These are phyloP conservation scores for Trypanosoma platydactyli DNA, from an alignment of 208 protist genomes.

Conservation along the genomic window DNA sequence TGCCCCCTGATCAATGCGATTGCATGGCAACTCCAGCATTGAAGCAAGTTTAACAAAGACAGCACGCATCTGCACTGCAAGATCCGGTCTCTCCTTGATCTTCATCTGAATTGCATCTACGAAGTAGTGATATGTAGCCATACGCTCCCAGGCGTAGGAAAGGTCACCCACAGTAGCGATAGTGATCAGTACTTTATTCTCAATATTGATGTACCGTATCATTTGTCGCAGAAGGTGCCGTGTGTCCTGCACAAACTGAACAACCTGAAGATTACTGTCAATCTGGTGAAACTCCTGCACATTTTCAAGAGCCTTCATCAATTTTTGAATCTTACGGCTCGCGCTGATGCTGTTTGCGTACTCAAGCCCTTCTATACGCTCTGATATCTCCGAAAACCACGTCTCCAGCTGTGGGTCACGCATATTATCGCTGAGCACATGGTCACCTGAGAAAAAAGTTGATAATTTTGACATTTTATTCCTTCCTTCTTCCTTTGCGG, in stretches of 20 bases:
- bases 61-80: slow-evolving; percentile 93
- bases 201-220: slow-evolving; percentile 95
- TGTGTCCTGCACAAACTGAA: slow-evolving; percentile 93
- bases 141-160: slow-evolving; percentile 96
- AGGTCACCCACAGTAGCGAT: slow-evolving; percentile 94
- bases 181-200: slow-evolving; percentile 83
- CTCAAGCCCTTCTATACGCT: slow-evolving; percentile 59
- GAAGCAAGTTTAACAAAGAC: slow-evolving; percentile 97
- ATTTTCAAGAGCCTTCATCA: slow-evolving; percentile 95
- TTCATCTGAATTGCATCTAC: slow-evolving; percentile 93
- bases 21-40: slow-evolving; percentile 94
- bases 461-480: slow-evolving; percentile 70
- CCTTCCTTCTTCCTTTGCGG: slow-evolving; percentile 64
- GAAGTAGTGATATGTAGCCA: slow-evolving; percentile 81
- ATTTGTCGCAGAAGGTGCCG: slow-evolving; percentile 89
- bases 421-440: slow-evolving; percentile 66
- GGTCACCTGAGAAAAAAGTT: slow-evolving; percentile 94
- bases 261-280: slow-evolving; percentile 84
- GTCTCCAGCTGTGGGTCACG: slow-evolving; percentile 91
- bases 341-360: slow-evolving; percentile 72
- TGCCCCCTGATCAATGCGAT: slow-evolving; percentile 91
- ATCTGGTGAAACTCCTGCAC: slow-evolving; percentile 97
- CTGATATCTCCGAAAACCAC: slow-evolving; percentile 93
- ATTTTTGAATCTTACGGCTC: slow-evolving; percentile 95
- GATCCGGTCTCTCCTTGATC: slow-evolving; percentile 90